Percentiles rank a stretch among this genome's conserved stretches.
Conservation (phyloP, 306 rosid species). For the Vigna reflexopilosa region DNA sequence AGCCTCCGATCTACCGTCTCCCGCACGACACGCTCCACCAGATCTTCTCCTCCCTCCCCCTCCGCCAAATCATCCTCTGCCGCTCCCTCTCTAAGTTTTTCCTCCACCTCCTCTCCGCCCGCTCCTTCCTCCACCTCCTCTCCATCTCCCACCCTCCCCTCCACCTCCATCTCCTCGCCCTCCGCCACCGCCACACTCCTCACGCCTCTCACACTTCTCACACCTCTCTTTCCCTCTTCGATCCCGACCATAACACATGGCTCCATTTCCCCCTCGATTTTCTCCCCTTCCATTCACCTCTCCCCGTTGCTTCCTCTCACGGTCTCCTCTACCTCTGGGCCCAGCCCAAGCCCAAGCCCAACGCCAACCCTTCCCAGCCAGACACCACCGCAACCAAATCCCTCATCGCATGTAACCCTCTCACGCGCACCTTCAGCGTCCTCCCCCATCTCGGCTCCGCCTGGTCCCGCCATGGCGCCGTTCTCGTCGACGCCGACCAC, state of each 20-base stretch:
- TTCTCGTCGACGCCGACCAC: conserved; percentile 69
- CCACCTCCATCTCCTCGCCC: conserved; percentile 69
- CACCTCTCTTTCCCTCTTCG: conserved; percentile 63
- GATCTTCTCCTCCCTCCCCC: conserved; percentile 82
- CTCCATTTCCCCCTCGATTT: conserved; percentile 73
- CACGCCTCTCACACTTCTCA: conserved; percentile 45
- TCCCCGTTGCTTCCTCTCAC: conserved; percentile 84
- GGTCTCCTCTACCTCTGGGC: conserved; percentile 93
- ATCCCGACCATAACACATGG: conserved; percentile 64
- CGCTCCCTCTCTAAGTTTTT: conserved; percentile 80
- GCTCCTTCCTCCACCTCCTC: conserved; percentile 63
- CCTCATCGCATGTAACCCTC: conserved; percentile 78
- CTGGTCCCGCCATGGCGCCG: conserved; percentile 93
- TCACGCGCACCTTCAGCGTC: conserved; percentile 69
- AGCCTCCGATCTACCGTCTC: conserved; percentile 67
- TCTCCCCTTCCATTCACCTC: conserved; percentile 76
- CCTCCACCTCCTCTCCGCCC: conserved; percentile 66
- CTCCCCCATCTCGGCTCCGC: conserved; percentile 94
- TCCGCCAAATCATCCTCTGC: conserved; percentile 76
- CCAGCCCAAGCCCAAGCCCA: conserved; percentile 58
- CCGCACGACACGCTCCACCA: conserved; percentile 78
- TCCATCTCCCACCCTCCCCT: conserved; percentile 62
- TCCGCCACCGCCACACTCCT: conserved; percentile 64
- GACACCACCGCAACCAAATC: conserved; percentile 50
- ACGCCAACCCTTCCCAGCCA: conserved; percentile 44